A percentile compares a stretch with the other conserved stretches of the same genome.
phyloP scores from a whole-genome alignment of 129 eudicot genomes.

The Lonicera japonica region DNA sequence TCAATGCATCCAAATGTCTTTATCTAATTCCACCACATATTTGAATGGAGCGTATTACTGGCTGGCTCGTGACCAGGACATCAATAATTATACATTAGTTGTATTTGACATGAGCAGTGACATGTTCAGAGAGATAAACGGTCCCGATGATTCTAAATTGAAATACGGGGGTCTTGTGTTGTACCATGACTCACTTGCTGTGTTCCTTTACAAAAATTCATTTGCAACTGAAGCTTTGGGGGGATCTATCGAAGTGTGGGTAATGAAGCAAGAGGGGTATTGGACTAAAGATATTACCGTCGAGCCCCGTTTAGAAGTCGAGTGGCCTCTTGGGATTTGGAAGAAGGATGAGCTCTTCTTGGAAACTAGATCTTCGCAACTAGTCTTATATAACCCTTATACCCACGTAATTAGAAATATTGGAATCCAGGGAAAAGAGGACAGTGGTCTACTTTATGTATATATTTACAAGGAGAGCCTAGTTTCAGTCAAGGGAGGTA shows the following conservation, averaged over 20 bases:
- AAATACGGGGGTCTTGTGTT: neutral
- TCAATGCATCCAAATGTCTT: too few species aligned
- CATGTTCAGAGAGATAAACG: neutral
- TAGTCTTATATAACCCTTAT: constrained; percentile 3
- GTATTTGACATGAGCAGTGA: constrained; percentile 17
- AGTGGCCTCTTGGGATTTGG: constrained; percentile 17
- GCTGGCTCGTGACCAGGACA: neutral
- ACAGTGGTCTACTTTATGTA: too few species aligned
- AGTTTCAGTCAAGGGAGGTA: constrained; percentile 1
- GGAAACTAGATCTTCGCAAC: neutral
- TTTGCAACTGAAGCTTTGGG: neutral
- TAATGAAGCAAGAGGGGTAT: constrained; percentile 14
- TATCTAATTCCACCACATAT: neutral
- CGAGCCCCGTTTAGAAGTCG: constrained; percentile 6
- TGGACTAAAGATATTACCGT: constrained; percentile 11
- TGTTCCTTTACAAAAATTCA: neutral
- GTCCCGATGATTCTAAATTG: neutral
- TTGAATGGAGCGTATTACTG: constrained; percentile 22
- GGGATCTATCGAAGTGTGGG: constrained; percentile 13
- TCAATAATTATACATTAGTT: neutral
- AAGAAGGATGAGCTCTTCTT: constrained; percentile 14
- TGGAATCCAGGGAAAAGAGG: neutral
- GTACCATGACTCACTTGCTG: constrained; percentile 14
- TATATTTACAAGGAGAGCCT: too few species aligned
- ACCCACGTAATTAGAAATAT: neutral